A percentile compares a stretch with the other conserved stretches of the same genome.
Conservation (phyloP, 1,284 basidiomycete species). For the Stereum hirsutum region DNA sequence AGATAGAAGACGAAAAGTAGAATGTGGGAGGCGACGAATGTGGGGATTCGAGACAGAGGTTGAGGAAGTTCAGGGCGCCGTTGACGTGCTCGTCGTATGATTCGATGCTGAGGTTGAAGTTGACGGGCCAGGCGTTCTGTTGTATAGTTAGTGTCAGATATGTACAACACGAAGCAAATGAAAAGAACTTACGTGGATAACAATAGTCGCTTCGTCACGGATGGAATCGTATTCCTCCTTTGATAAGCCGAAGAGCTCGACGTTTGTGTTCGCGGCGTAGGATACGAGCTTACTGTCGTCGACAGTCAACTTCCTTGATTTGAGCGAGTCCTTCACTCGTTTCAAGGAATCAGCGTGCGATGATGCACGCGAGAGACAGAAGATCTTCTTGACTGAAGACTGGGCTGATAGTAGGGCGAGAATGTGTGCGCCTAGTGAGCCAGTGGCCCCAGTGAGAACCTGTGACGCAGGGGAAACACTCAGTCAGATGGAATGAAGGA, state of each 20-base stretch:
- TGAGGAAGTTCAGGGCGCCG: constrained; percentile 44
- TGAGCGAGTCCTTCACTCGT: constrained; percentile 27
- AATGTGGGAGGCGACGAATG: constrained; percentile 19
- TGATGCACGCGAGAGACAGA: constrained; percentile 44
- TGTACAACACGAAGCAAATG: background rate
- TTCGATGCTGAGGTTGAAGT: constrained; percentile 34
- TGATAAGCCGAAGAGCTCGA: background rate
- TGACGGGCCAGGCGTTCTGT: constrained; percentile 39
- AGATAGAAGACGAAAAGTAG: background rate
- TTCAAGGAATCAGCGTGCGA: constrained; percentile 25
- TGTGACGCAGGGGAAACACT: constrained; percentile 4
- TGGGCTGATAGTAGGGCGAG: constrained; percentile 34
- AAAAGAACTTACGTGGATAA: constrained; percentile 36
- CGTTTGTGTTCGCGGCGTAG: background rate
- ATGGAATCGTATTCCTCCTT: constrained; percentile 15
- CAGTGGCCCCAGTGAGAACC: constrained; percentile 52
- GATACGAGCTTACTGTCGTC: background rate
- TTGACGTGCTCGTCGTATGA: constrained; percentile 43
- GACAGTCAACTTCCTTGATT: constrained; percentile 10
- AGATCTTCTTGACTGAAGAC: constrained; percentile 28
- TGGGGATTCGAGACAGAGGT: constrained; percentile 35
- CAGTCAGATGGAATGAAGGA: background rate
- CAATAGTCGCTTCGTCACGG: constrained; percentile 25
- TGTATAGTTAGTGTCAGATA: background rate
- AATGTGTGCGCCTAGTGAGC: constrained; percentile 52